Percentiles rank a stretch among this genome's conserved stretches.
phyloP scores from a whole-genome alignment of 202 grass and related monocot species.

The Hordeum pubiflorum region DNA sequence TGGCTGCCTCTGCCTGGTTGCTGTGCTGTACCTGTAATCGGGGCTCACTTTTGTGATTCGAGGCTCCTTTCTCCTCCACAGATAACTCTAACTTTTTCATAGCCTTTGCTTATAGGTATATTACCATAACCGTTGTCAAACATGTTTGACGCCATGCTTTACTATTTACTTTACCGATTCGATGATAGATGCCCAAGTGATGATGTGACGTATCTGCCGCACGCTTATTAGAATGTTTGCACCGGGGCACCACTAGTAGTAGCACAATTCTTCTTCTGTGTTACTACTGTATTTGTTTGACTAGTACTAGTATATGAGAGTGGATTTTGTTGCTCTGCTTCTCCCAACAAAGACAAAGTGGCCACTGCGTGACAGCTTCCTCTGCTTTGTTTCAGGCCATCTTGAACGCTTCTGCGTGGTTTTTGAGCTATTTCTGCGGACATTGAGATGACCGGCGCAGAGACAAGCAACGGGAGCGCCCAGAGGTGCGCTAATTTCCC shows the following conservation, averaged over 20 bases:
- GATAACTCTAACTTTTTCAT: background rate
- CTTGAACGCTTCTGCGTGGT: background rate
- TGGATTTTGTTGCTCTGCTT: background rate
- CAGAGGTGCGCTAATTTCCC: conserved; percentile 30
- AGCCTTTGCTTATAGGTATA: background rate
- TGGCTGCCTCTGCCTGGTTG: background rate
- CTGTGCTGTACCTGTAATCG: background rate
- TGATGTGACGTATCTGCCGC: background rate
- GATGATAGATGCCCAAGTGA: background rate
- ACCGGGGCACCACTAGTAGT: too few relatives aligned
- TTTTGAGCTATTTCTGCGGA: conserved; percentile 17
- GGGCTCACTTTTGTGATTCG: background rate
- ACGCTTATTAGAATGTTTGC: background rate
- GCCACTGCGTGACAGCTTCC: background rate
- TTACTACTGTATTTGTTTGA: background rate
- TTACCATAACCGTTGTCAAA: background rate
- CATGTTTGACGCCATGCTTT: background rate
- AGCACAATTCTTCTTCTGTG: background rate
- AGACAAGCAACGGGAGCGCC: conserved; percentile 11
- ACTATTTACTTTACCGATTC: background rate
- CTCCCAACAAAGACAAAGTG: background rate
- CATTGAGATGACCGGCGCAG: conserved; percentile 29
- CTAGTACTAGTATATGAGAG: background rate
- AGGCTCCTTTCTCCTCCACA: background rate
- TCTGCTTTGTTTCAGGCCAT: conserved; percentile 21